Conservation (phyloP, 306 rosid genomes). For the Cicer bijugum region DNA sequence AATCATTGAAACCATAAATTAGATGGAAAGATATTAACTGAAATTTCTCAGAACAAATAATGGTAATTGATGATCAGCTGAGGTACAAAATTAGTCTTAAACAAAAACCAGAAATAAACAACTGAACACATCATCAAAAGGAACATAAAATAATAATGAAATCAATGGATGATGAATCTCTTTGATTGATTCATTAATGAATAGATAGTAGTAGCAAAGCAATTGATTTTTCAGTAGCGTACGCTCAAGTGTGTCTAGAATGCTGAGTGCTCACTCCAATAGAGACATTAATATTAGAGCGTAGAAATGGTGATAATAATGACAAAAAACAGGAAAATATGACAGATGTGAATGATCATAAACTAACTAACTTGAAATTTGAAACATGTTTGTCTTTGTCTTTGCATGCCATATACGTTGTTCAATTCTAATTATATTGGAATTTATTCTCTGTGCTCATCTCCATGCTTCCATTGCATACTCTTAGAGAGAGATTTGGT, state of each 20-base stretch:
- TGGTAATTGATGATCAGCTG: not conserved
- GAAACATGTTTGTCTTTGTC: conserved; percentile 19
- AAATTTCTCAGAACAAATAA: too few relatives aligned
- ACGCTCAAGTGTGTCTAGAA: conserved; percentile 25
- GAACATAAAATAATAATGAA: conserved; percentile 42
- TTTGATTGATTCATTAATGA: too few relatives aligned
- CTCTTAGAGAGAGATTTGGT: not conserved
- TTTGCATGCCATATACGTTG: conserved; percentile 49
- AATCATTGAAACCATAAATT: not conserved
- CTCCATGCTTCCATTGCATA: conserved; percentile 21
- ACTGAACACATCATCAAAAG: conserved; percentile 20
- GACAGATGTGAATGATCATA: conserved; percentile 56
- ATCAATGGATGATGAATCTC: not conserved
- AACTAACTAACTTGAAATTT: conserved; percentile 2
- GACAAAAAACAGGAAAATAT: conserved; percentile 48
- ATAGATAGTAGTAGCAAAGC: conserved; percentile 5
- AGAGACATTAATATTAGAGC: conserved; percentile 48
- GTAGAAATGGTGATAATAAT: conserved; percentile 51
- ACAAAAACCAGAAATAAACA: conserved; percentile 15
- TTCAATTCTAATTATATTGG: conserved; percentile 31
- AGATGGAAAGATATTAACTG: not conserved
- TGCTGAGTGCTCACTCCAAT: not conserved
- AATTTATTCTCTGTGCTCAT: conserved; percentile 38
- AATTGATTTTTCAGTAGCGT: conserved; percentile 29
- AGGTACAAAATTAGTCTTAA: conserved; percentile 31